Base-by-base conservation (phyloP, 108 stramenopile genomes). In the Cyclotella baltica region DNA sequence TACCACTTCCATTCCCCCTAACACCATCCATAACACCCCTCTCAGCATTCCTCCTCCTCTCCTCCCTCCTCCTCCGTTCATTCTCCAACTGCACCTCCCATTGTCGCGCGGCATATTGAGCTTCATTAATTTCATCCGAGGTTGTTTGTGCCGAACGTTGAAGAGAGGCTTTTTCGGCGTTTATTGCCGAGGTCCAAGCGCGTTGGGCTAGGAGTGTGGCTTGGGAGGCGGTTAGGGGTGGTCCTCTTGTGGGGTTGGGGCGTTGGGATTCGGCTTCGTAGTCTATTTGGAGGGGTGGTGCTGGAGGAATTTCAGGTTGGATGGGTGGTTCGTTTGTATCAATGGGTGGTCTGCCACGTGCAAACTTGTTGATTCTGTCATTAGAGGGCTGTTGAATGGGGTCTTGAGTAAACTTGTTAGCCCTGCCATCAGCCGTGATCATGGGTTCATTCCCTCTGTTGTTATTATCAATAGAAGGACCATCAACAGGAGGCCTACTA, bases 191-290 rank as follows among this genome's bases (percentile, higher is more conserved):
- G 2, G 33, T 34, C 69, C 69, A 70, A 10, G 69, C 69, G 23
- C 37, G 15, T 70, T 57, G 47, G 34, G 69, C 69, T 18, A 29
- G 1, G 22, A 75, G 37, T 36, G 75, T 63, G 29, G 53, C 75
- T 40, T 67, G 75, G 40, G 61, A 56, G 40, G 57, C 51, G 30
- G 50, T 56, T 9, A 40, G 48, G 0, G 62, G 53, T 28, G 43
- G 25, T 62, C 40, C 29, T 50, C 28, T 31, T 2, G n/a, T 48
- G 18, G 47, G 2, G 47, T n/a, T 48, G 47, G 19, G 47, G 47
- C 47, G 27, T 31, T 70, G 50, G 31, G 40, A 36, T 27, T 72
- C 77, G 22, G 77, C 77, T 25, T 78, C 78, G 43, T 56, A 62
- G 31, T 72, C 77, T 25, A 78, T 79, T 0, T 48, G 57, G 40